Evolutionary conservation across 345 rosid genomes (phyloP).

Genomic region (Citrus mangshanensis): DNA sequence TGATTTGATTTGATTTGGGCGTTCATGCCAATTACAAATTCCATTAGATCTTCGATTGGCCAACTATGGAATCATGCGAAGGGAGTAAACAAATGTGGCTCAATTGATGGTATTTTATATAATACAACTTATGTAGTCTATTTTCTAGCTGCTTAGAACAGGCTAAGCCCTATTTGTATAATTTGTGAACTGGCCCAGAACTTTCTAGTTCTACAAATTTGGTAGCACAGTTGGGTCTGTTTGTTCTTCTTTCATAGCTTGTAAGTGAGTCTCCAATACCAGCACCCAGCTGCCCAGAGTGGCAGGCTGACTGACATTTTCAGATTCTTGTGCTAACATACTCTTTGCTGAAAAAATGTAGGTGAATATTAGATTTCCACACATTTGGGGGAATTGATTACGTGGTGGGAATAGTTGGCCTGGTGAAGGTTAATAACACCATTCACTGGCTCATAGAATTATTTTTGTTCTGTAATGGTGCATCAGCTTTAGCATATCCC

Average conservation of each 20-base stretch:
- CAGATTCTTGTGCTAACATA: neutral
- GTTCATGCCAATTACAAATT: neutral
- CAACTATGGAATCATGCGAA: neutral
- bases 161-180: neutral
- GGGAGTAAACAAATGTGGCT: neutral
- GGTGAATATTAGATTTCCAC: neutral
- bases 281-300: neutral
- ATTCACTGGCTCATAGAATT: too few relatives aligned
- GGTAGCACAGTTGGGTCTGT: neutral
- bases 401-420: neutral
- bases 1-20: neutral
- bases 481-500: too few relatives aligned
- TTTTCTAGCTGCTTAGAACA: neutral
- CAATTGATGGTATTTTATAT: neutral
- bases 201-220: neutral
- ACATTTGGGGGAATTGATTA: neutral
- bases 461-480: too few relatives aligned
- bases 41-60: neutral
- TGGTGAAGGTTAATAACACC: too few relatives aligned
- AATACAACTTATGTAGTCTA: neutral
- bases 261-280: neutral
- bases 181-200: neutral
- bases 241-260: constrained; percentile 1
- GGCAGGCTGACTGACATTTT: neutral
- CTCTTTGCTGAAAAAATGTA: neutral